phyloP scores from a whole-genome alignment of 306 rosid genomes.

The Glycine latifolia region DNA sequence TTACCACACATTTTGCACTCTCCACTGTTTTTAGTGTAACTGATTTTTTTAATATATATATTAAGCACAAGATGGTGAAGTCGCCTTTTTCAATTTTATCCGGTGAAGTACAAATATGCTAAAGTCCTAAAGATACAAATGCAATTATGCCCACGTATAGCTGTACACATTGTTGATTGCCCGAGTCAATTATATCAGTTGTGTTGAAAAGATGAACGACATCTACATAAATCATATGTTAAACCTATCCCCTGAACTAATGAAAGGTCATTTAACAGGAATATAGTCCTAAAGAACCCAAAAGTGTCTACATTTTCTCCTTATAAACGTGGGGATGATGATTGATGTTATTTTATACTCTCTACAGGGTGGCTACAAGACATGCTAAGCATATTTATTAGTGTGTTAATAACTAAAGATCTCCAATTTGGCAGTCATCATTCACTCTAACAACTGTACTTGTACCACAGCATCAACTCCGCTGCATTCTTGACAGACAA shows the following conservation, averaged over 20 bases:
- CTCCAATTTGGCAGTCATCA: conserved; percentile 46
- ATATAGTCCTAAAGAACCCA: conserved; percentile 52
- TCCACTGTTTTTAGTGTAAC: neutral
- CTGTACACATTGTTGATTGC: conserved; percentile 68
- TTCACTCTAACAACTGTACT: conserved; percentile 38
- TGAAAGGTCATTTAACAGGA: conserved; percentile 49
- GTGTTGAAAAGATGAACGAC: conserved; percentile 48
- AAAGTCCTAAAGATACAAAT: conserved; percentile 21
- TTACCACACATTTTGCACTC: neutral
- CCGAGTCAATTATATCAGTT: conserved; percentile 47
- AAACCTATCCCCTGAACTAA: conserved; percentile 61
- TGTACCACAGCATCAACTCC: conserved; percentile 42
- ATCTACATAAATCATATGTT: conserved; percentile 60
- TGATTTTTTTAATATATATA: neutral
- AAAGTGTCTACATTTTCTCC: conserved; percentile 13
- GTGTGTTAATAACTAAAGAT: conserved; percentile 49
- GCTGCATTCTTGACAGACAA: conserved; percentile 35
- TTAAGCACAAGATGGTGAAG: neutral
- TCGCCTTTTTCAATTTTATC: conserved; percentile 19
- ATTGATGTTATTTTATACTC: conserved; percentile 60
- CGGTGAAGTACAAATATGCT: conserved; percentile 37
- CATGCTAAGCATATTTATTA: conserved; percentile 50
- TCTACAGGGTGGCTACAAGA: conserved; percentile 53
- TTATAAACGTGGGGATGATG: conserved; percentile 55
- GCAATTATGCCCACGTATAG: conserved; percentile 62